Base-by-base conservation (phyloP, 352 stramenopile species). In the Phytophthora sp. region DNA sequence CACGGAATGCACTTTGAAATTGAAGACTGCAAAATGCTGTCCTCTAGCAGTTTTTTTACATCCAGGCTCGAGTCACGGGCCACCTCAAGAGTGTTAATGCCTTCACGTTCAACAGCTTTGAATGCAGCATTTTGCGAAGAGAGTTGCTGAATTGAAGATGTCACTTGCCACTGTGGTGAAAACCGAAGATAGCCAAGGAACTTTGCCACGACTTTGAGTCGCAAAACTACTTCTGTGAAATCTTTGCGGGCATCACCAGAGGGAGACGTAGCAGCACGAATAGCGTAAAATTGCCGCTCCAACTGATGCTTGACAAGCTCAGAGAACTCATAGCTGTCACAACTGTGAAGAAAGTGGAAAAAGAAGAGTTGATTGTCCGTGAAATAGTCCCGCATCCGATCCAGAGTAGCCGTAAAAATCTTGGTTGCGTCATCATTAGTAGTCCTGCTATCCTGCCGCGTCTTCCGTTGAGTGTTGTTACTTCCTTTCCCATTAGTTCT, bases 361-460 rank as follows among this genome's bases (percentile, higher is more conserved):
- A 92, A 92, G 61, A 92, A 92, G 12, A 83, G 72, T 65, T 92
- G 80, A 35, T 88, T 90, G 34, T 92, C 79, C 11, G 69, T 76
- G 43, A 92, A 88, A 23, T 73, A 75, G 2, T 18, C 24, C 8
- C 68, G 70, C 61, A 85, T 77, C 3, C 60, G 60, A 2, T 77
- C 57, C 7, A 83, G 54, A 15, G 60, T 66, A 10, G 63, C 61
- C 10, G 58, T 69, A 15, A 68, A 60, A 11, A 20, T 65, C 46
- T 73, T 66, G 13, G 44, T 66, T 18, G 51, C 32, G 21, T 68
- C 56, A 37, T 55, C 46, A 6, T 69, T 39, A 0, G 10, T 31
- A 23, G 43, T 24, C 43, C 13, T 45, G 6, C 35, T 30, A 4
- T 62, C 52, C n/a, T 52, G 56, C 7, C 62, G 44, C 15, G 24